Base-by-base conservation (phyloP, 805 yeast genomes). In the Hyphopichia homilentoma region DNA sequence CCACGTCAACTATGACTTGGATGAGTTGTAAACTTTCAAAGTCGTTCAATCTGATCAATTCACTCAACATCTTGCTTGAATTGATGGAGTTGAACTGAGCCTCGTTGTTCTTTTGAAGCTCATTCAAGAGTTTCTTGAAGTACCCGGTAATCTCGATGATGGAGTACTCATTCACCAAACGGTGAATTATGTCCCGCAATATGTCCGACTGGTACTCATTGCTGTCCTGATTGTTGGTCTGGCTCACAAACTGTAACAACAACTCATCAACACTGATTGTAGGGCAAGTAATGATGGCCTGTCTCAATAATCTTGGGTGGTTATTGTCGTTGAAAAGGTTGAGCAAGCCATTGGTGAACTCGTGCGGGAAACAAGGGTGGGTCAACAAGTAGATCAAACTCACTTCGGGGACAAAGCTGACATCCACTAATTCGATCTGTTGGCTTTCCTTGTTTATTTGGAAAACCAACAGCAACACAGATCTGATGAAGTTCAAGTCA, bases 341-440 rank as follows among this genome's bases (percentile, higher is more conserved):
- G 27, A 90, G 58, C 27, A 89, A 54, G 2, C 78, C 79, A 4
- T 61, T 57, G 7, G 85, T 66, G 38, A 68, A 73, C 13, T 68
- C 60, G 11, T 65, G 56, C 7, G 97, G 96, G 58, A 82, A 88
- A 13, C 86, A 61, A 12, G 96, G 96, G 61, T 90, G 95, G 2
- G 96, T 84, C 40, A 90, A 66, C 21, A 89, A 66, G 50, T 85
- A 89, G 1, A 82, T 73, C 29, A 86, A 57, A 2, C 87, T 67
- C 29, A 59, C 59, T 46, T 80, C 79, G 32, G 93, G 77, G 21
- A 72, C 45, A 35, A 69, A 65, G 12, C 46, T 51, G 9, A 47
- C 48, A 28, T 47, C 36, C 7, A 38, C 33, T 37, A 50, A 41
- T 39, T 39, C 31, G n/a, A 71, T 42, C 8, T 35, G 30, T 7